These are phyloP conservation scores for Collybia mongolica DNA, from an alignment of 768 basidiomycete species.

Conservation along the genomic window DNA sequence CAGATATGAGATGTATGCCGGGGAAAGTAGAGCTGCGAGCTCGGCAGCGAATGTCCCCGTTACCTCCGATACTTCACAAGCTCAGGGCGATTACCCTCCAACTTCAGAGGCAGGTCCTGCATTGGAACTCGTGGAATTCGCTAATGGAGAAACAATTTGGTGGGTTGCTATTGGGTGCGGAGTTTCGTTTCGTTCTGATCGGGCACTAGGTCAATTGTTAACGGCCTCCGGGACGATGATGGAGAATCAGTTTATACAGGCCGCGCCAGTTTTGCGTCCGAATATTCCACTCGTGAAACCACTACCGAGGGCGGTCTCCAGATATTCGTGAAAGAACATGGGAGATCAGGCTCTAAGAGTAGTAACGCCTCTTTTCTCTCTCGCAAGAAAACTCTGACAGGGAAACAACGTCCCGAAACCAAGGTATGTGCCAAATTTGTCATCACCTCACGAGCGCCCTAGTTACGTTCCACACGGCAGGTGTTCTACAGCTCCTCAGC, in stretches of 20 bases:
- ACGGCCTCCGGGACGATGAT: slow-evolving; percentile 78
- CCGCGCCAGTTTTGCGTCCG: slow-evolving; percentile 73
- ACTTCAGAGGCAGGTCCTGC: slow-evolving; percentile 55
- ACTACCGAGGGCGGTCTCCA: slow-evolving; percentile 58
- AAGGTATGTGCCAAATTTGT: slow-evolving; percentile 52
- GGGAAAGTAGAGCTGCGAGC: slow-evolving; percentile 47
- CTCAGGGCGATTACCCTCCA: slow-evolving; percentile 23
- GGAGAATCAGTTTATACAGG: slow-evolving; percentile 65
- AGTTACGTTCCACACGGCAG: slow-evolving; percentile 36
- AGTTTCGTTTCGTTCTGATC: slow-evolving; percentile 9
- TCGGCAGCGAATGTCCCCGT: slow-evolving; percentile 29
- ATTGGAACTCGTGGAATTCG: slow-evolving; percentile 77
- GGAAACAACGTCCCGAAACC: slow-evolving; percentile 73
- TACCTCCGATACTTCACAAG: slow-evolving; percentile 28
- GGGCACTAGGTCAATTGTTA: slow-evolving; percentile 70
- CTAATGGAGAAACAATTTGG: slow-evolving; percentile 90
- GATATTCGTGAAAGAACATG: slow-evolving; percentile 76
- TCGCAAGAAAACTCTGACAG: slow-evolving; percentile 55
- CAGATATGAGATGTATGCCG: slow-evolving; percentile 81
- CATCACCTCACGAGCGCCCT: slow-evolving; percentile 20
- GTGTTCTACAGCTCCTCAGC: slow-evolving; percentile 74
- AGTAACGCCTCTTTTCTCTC: slow-evolving; percentile 62
- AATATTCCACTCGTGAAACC: slow-evolving; percentile 56
- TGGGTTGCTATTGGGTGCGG: slow-evolving; percentile 28
- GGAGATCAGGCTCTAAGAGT: slow-evolving; percentile 61